Percentiles rank a stretch among this genome's conserved stretches.
These are phyloP conservation scores for Fusarium oxysporum DNA, from an alignment of 2,329 filamentous ascomycete species.

Conservation along the genomic window DNA sequence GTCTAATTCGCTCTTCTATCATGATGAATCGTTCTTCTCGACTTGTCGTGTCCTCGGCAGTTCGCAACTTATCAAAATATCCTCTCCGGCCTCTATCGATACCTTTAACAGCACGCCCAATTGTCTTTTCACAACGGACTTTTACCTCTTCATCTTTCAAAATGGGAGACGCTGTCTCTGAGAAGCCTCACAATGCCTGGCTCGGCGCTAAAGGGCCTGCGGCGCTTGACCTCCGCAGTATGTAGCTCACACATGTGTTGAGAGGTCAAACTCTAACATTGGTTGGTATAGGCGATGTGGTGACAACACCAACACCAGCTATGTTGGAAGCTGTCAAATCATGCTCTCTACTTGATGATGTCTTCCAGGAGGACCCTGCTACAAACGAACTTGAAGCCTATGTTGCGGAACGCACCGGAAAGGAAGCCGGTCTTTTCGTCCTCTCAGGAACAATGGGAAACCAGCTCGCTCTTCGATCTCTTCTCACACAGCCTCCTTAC, in stretches of 20 bases:
- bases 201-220: constrained; percentile 53
- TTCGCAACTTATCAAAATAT: constrained; percentile 1
- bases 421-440: constrained; percentile 83
- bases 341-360: constrained; percentile 84
- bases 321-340: constrained; percentile 85
- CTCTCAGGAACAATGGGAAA: constrained; percentile 96
- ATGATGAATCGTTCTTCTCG: constrained; percentile 21
- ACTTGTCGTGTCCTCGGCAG: constrained; percentile 4
- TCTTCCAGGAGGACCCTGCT: constrained; percentile 82
- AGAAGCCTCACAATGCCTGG: constrained; percentile 49
- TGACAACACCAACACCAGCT: constrained; percentile 79
- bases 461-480: constrained; percentile 82
- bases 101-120: not conserved
- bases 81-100: not conserved
- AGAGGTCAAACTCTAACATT: constrained; percentile 31
- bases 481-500: constrained; percentile 83
- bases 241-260: constrained; percentile 9
- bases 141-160: constrained; percentile 24
- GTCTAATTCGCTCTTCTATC: constrained; percentile 7
- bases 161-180: constrained; percentile 31
- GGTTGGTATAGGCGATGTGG: constrained; percentile 56
- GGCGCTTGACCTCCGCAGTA: constrained; percentile 56
- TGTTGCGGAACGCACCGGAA: constrained; percentile 78
- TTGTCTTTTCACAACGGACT: not conserved
- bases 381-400: constrained; percentile 81